Evolutionary conservation across 768 basidiomycete genomes (phyloP), one percentile per base, ranked within the genome.

Genomic region (Candolleomyces eurysporus): DNA sequence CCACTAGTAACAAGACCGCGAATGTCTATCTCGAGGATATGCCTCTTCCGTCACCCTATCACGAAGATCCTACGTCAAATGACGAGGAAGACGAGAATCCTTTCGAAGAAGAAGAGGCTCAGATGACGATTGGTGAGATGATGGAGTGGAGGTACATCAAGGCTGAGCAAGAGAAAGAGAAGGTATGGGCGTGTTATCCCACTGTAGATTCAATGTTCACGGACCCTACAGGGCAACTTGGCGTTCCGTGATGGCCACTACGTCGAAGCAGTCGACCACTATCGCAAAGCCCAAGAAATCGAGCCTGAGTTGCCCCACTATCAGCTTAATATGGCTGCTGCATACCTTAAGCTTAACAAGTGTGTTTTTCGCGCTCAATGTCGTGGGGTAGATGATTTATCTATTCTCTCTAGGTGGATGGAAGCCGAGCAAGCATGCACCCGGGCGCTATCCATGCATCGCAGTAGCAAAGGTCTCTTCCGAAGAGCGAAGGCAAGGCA

Each of bases 251-350:
- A 79, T 57, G 87, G 85, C 17, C 79, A 87, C 46, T 91, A 77
- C 62, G 71, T 76, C 16, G 65, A 66, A 4, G 90, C 90, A 0
- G 80, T 88, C 57, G 68, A 76, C 57, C 78, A 81, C 59, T 91
- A 91, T 70, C 78, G 84, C 67, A 71, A 74, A 5, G 90, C 90
- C 0, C 78, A 85, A 67, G 66, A 76, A 6, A 86, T 88, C 48
- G 89, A 91, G 66, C 83, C 88, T 2, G 90, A 91, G 69, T 71
- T 91, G 63, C 88, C 90, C 0, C 84, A 88, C 66, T 91, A 91
- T 65, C 86, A 89, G 67, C 81, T 91, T 40, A 91, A 91, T 66
- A 79, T 91, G 26, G 90, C 90, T 3, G 89, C 89, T 1, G 89
- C 90, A 0, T 79, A 90, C 69, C 71, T 91, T 40, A 91, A 91